These are phyloP conservation scores for Pythium dissimile DNA, from an alignment of 352 stramenopile species.

Conservation along the genomic window DNA sequence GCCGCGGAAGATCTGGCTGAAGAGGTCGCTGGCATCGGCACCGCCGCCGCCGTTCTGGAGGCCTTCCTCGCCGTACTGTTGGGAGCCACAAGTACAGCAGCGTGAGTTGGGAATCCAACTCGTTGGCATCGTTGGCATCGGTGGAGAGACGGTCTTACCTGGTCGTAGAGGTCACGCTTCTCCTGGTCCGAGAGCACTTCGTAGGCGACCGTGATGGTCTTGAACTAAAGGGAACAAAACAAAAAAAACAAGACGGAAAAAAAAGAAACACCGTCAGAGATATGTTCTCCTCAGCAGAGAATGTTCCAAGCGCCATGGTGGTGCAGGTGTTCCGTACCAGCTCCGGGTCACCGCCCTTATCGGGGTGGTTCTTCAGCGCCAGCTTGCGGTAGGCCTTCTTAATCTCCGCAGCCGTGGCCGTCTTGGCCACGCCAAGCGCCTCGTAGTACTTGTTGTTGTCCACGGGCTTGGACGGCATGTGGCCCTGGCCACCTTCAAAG, in stretches of 20 bases:
- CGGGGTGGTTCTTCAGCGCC: slow-evolving; percentile 95
- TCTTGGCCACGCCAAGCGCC: slow-evolving; percentile 83
- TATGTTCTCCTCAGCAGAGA: background rate
- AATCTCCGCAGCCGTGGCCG: slow-evolving; percentile 76
- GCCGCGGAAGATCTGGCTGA: slow-evolving; percentile 97
- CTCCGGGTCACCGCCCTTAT: slow-evolving; percentile 98
- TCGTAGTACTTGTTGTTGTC: slow-evolving; percentile 91
- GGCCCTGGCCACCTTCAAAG: slow-evolving; percentile 49
- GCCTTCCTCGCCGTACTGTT: slow-evolving; percentile 95
- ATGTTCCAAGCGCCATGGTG: background rate
- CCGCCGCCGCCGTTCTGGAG: slow-evolving; percentile 88
- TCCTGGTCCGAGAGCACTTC: slow-evolving; percentile 95
- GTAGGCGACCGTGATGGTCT: slow-evolving; percentile 94
- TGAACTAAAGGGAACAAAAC: slow-evolving; percentile 57
- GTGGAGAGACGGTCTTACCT: slow-evolving; percentile 38
- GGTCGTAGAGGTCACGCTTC: slow-evolving; percentile 87
- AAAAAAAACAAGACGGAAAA: slow-evolving; percentile 6
- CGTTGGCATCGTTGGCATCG: too few relatives aligned
- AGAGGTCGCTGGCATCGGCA: slow-evolving; percentile 89
- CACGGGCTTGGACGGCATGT: slow-evolving; percentile 49
- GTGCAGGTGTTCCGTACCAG: too few relatives aligned
- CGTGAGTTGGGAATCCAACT: slow-evolving; percentile 3
- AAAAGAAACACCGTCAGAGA: slow-evolving; percentile 5
- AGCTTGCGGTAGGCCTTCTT: slow-evolving; percentile 91
- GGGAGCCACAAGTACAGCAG: background rate